Evolutionary conservation across 768 basidiomycete genomes (phyloP).

Genomic region (Mycena capillaripes): DNA sequence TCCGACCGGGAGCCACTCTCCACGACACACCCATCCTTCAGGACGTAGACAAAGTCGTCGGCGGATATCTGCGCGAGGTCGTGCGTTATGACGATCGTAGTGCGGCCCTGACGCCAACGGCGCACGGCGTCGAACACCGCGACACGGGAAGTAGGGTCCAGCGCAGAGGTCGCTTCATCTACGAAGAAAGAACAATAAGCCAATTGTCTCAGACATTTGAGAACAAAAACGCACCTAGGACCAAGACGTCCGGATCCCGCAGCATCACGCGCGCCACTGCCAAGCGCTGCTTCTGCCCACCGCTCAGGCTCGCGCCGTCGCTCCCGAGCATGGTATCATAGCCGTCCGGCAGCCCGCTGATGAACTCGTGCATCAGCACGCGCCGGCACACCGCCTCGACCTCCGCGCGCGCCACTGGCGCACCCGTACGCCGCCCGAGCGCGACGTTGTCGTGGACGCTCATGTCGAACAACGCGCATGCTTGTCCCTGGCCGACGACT

Average conservation of each 20-base stretch:
- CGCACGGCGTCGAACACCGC: conserved; percentile 84
- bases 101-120: conserved; percentile 81
- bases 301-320: conserved; percentile 84
- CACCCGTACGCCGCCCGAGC: conserved; percentile 79
- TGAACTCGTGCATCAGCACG: conserved; percentile 91
- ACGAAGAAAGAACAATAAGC: conserved; percentile 46
- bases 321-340: conserved; percentile 88
- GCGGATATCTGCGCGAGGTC: conserved; percentile 87
- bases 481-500: conserved; percentile 82
- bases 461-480: conserved; percentile 84
- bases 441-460: conserved; percentile 90
- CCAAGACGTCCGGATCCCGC: conserved; percentile 88
- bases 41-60: conserved; percentile 92
- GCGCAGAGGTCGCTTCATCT: conserved; percentile 88
- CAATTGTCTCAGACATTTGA: conserved; percentile 56
- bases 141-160: conserved; percentile 90
- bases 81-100: conserved; percentile 96
- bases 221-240: conserved; percentile 78
- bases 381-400: conserved; percentile 87
- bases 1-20: conserved; percentile 92
- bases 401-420: conserved; percentile 72
- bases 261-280: conserved; percentile 91
- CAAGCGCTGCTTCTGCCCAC: conserved; percentile 93
- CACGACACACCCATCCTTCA: conserved; percentile 83
- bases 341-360: conserved; percentile 85